Percentiles rank a stretch among this genome's conserved stretches.
phyloP scores from a whole-genome alignment of 2,329 filamentous ascomycete genomes.

The Cladophialophora yegresii region DNA sequence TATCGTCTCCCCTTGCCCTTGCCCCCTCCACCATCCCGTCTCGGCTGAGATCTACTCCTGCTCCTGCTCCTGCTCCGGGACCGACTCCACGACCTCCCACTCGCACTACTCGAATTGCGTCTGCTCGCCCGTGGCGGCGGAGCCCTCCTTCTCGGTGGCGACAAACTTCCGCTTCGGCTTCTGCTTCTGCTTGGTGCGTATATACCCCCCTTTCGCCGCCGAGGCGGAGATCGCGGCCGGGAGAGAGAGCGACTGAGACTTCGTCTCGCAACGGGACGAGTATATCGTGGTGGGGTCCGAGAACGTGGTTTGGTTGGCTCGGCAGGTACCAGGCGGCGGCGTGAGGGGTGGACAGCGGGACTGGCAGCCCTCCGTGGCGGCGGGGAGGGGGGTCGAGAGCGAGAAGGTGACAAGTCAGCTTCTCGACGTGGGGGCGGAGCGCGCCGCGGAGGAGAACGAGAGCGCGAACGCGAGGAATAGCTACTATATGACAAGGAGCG shows the following conservation, averaged over 20 bases:
- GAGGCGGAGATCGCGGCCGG: constrained; percentile 11
- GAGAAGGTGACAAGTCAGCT: constrained; percentile 15
- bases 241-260: neutral
- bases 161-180: constrained; percentile 9
- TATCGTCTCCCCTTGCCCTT: constrained; percentile 6
- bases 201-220: constrained; percentile 3
- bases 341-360: constrained; percentile 15
- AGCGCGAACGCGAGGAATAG: constrained; percentile 11
- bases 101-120: constrained; percentile 24
- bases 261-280: neutral
- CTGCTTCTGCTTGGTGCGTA: constrained; percentile 17
- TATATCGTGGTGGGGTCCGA: constrained; percentile 14
- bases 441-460: constrained; percentile 13
- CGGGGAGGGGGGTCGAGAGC: constrained; percentile 24
- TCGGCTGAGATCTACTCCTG: constrained; percentile 7
- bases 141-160: constrained; percentile 18
- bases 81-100: constrained; percentile 1
- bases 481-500: constrained; percentile 26
- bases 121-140: constrained; percentile 15
- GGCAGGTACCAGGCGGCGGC: constrained; percentile 7
- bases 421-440: constrained; percentile 5
- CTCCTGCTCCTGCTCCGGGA: neutral
- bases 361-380: constrained; percentile 13
- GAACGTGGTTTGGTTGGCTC: constrained; percentile 10
- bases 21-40: neutral